Percentiles rank a stretch among this genome's conserved stretches.
Conservation (phyloP, 2,329 filamentous ascomycete genomes). For the Gnomoniopsis sp. region DNA sequence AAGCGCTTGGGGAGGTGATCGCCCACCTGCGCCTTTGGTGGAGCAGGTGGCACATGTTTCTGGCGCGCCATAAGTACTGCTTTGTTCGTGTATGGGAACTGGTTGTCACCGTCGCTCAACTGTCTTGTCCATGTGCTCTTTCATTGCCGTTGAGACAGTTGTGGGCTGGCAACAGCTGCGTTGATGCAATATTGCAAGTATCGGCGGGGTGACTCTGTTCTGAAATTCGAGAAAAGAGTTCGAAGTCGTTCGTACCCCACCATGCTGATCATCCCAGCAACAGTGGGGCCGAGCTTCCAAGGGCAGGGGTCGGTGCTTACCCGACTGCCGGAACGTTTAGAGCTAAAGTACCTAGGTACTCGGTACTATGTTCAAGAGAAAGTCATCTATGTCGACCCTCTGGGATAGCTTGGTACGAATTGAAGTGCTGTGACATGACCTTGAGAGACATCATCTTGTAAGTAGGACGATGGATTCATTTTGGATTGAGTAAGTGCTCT, state of each 20-base stretch:
- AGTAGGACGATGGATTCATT: no score
- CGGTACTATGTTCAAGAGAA: no score
- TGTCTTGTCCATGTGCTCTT: not conserved
- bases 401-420: no score
- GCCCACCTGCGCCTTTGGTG: slow-evolving; percentile 81
- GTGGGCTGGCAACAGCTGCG: not conserved
- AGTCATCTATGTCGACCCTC: no score
- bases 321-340: no score
- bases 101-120: slow-evolving; percentile 4
- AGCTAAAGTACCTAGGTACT: no score
- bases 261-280: not conserved
- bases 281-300: not conserved
- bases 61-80: slow-evolving; percentile 23
- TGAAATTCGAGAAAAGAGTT: no score
- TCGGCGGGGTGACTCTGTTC: not conserved
- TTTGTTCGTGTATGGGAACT: not conserved
- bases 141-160: slow-evolving; percentile 9
- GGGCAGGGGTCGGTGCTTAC: no score
- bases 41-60: slow-evolving; percentile 19
- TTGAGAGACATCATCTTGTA: no score
- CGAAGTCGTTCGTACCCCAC: not conserved
- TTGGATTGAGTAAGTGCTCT: no score
- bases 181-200: not conserved
- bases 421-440: no score
- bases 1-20: slow-evolving; percentile 89